These are phyloP conservation scores for Alternaria brassicicola DNA, from an alignment of 2,329 filamentous ascomycete species.

Conservation along the genomic window DNA sequence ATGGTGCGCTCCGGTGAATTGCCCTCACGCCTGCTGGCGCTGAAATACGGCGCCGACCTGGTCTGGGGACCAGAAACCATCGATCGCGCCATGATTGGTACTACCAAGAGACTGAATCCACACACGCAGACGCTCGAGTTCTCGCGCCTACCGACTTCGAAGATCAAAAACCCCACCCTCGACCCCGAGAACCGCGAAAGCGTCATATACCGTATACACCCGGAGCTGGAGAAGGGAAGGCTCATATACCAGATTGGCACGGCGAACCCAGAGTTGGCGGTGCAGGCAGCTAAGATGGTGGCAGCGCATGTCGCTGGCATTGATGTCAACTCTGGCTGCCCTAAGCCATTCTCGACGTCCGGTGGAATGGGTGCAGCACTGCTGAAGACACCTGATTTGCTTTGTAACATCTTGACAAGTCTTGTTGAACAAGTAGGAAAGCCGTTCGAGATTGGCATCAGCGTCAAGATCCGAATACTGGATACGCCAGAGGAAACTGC, in stretches of 20 bases:
- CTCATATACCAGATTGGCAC: slow-evolving; percentile 95
- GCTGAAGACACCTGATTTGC: slow-evolving; percentile 79
- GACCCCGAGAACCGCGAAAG: slow-evolving; percentile 62
- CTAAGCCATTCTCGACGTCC: slow-evolving; percentile 91
- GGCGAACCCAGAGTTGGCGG: slow-evolving; percentile 78
- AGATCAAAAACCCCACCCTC: slow-evolving; percentile 63
- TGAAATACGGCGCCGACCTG: slow-evolving; percentile 94
- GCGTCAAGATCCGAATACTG: slow-evolving; percentile 92
- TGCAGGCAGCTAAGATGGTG: slow-evolving; percentile 81
- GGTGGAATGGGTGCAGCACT: slow-evolving; percentile 96
- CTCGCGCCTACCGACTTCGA: slow-evolving; percentile 75
- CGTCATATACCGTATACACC: slow-evolving; percentile 84
- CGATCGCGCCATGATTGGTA: slow-evolving; percentile 89
- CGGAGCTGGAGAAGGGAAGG: slow-evolving; percentile 72
- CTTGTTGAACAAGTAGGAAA: slow-evolving; percentile 79
- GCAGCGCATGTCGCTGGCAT: slow-evolving; percentile 90
- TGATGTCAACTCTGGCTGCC: slow-evolving; percentile 97
- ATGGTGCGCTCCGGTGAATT: slow-evolving; percentile 99
- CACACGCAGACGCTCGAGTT: slow-evolving; percentile 83
- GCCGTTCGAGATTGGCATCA: slow-evolving; percentile 87
- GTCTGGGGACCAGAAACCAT: slow-evolving; percentile 98
- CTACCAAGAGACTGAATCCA: slow-evolving; percentile 76
- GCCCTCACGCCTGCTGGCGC: slow-evolving; percentile 82
- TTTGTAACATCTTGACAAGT: slow-evolving; percentile 81
- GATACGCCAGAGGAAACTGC: slow-evolving; percentile 78